Percentiles rank a stretch among this genome's conserved stretches.
Evolutionary conservation across 257 asterid species (phyloP).

Genomic region (Datura wrightii): DNA sequence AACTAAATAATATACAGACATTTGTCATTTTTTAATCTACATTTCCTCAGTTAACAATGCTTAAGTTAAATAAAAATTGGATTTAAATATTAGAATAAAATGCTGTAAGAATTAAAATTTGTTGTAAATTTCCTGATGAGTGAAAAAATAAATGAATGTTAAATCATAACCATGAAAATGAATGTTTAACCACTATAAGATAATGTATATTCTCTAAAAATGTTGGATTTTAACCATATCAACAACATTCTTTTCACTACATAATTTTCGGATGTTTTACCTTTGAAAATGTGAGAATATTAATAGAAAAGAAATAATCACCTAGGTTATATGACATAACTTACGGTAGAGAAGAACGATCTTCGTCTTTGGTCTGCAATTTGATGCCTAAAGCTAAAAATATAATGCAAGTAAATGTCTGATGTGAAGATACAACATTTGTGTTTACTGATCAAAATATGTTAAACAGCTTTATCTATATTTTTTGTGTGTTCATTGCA

Average conservation of each 20-base stretch:
- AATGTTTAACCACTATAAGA: background rate
- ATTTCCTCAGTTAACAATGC: no score
- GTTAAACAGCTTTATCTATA: background rate
- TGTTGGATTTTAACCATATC: background rate
- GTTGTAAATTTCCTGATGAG: background rate
- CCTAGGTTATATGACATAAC: background rate
- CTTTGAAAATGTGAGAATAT: background rate
- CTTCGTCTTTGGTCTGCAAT: background rate
- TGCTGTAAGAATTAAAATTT: no score
- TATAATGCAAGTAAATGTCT: background rate
- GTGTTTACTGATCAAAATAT: background rate
- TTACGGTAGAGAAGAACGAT: background rate
- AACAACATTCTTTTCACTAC: background rate
- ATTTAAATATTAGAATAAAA: no score
- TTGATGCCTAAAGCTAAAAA: constrained; percentile 5
- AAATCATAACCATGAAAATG: constrained; percentile 7
- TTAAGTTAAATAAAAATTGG: no score
- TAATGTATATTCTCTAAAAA: background rate
- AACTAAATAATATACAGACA: no score
- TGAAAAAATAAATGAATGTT: background rate
- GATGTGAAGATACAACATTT: background rate
- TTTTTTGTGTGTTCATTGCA: background rate
- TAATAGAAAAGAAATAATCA: background rate
- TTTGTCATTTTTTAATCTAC: no score
- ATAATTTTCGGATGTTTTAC: background rate